Evolutionary conservation across 2,329 filamentous ascomycete species (phyloP), one percentile per base, ranked within the genome.

Genomic region (Fusarium cicatricum): DNA sequence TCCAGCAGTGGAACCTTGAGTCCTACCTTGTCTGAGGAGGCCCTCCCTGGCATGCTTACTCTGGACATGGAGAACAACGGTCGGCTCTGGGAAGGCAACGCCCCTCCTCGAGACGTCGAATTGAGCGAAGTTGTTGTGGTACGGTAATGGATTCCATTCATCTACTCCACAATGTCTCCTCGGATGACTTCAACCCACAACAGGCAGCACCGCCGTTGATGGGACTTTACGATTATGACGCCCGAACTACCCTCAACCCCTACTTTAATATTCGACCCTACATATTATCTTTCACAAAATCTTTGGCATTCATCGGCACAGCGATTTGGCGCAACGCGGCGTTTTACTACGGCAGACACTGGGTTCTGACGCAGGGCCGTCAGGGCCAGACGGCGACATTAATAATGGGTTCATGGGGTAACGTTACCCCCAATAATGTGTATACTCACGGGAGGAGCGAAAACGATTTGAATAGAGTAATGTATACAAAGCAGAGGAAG

Each of bases 1-100:
- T 80, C 79, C 46, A 78, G 77, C 41, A 81, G 78, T 60, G 80
- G 78, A 16, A 78, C 79, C n/a, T 64, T 82, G 54, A 82, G 80
- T 63, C 81, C 81, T 8, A 78, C 77, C 1, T 75, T 79, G 8
- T 80, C 80, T 0, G 80, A 81, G 43, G 77, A 80, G 36, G 68
- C 71, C 2, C 68, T 74, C 7, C 72, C 73, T 4, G 68, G 70
- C n/a, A 67, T 72, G 59, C 59, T 74, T 28, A 62, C 69, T 32
- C 64, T 73, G 64, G 78, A 75, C 40, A 65, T 77, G 64, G 71
- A 71, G 5, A 69, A 72, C 12, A 70, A 77, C 11, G 71, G 72
- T 26, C 72, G 75, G 14, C 55, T 53, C 17, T 69, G 66, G 65
- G 62, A 66, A 11, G 58, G 57, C 19, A 54, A 54, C 41, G 57